These are phyloP conservation scores for Neurospora hispaniola DNA, from an alignment of 495 filamentous ascomycete genomes.

Conservation along the genomic window DNA sequence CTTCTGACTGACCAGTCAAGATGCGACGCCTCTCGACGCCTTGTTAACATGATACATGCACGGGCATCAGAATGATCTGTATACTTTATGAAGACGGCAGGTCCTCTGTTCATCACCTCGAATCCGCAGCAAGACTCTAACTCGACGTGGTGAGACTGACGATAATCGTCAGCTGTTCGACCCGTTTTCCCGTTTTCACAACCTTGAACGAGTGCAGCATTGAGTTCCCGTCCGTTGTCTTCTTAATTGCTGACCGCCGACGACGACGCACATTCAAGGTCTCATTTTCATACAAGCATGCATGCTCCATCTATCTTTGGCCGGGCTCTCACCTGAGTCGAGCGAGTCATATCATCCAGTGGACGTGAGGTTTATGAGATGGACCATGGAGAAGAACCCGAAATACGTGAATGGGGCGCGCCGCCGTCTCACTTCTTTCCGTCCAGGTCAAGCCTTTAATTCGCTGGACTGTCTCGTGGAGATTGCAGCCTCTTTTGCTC, in stretches of 20 bases:
- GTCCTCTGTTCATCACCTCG: neutral
- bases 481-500: neutral
- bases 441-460: neutral
- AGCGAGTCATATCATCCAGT: neutral
- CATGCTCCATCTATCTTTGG: neutral
- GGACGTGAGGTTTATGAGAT: neutral
- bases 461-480: neutral
- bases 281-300: neutral
- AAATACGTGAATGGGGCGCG: neutral
- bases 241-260: neutral
- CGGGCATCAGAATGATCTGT: neutral
- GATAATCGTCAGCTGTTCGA: neutral
- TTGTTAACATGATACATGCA: neutral
- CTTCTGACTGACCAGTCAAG: neutral
- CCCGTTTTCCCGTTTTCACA: neutral
- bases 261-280: neutral
- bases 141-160: neutral
- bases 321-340: neutral
- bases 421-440: neutral
- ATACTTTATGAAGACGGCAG: neutral
- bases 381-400: neutral
- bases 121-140: neutral
- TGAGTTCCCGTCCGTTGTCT: neutral
- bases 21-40: neutral
- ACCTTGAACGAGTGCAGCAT: neutral